A percentile compares a stretch with the other conserved stretches of the same genome.
phyloP scores from a whole-genome alignment of 2,329 filamentous ascomycete genomes.

The Xylaria sp. region DNA sequence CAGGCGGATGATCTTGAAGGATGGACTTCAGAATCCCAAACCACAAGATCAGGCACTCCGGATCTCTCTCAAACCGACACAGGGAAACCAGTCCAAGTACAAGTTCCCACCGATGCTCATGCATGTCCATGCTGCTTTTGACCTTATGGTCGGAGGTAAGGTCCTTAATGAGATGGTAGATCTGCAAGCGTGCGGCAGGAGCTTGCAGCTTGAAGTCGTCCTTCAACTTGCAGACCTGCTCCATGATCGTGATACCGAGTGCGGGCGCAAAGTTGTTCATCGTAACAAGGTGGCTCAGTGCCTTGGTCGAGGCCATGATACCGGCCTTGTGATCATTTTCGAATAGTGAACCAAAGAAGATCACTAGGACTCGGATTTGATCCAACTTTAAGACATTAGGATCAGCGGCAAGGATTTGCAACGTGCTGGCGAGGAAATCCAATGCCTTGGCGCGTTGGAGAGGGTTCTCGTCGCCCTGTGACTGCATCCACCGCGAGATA shows the following conservation, averaged over 20 bases:
- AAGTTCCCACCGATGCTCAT: too few species aligned
- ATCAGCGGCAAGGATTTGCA: conserved; percentile 40
- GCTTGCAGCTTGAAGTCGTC: conserved; percentile 54
- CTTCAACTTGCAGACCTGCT: conserved; percentile 45
- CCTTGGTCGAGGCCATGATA: conserved; percentile 48
- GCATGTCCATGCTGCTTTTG: too few species aligned
- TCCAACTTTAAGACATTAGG: conserved; percentile 40
- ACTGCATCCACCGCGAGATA: conserved; percentile 50
- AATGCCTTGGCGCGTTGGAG: conserved; percentile 52
- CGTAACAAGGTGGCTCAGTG: conserved; percentile 43
- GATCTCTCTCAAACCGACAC: conserved; percentile 52
- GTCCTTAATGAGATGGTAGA: conserved; percentile 45
- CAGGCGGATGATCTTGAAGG: conserved; percentile 40
- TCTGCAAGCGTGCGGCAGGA: conserved; percentile 45
- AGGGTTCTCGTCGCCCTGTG: conserved; percentile 39
- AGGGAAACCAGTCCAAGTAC: conserved; percentile 24
- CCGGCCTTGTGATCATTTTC: conserved; percentile 56
- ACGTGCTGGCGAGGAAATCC: conserved; percentile 51
- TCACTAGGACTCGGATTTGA: conserved; percentile 47
- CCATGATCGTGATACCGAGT: conserved; percentile 45
- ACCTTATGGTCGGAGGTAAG: conserved; percentile 36
- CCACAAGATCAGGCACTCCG: conserved; percentile 52
- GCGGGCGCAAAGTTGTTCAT: conserved; percentile 49
- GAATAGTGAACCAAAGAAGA: conserved; percentile 55
- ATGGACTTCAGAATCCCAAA: conserved; percentile 46